phyloP scores from a whole-genome alignment of 768 basidiomycete species.

The Fomitopsis pulvina region DNA sequence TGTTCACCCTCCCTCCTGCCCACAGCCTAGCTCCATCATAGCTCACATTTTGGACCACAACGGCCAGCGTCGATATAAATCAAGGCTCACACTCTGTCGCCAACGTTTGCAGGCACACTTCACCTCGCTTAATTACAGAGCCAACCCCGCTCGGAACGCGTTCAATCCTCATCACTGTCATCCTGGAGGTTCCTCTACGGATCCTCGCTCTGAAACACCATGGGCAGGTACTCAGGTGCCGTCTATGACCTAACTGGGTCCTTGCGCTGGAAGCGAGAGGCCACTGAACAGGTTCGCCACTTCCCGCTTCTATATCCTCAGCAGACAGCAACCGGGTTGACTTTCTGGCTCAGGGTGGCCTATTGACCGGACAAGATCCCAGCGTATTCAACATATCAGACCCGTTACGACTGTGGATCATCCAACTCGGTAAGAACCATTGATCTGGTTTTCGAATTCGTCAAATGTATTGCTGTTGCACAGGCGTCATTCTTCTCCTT shows the following conservation, averaged over 20 bases:
- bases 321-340: not conserved
- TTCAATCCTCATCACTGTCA: no score
- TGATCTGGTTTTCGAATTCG: not conserved
- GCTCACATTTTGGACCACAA: no score
- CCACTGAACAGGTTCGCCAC: conserved; percentile 28
- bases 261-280: conserved; percentile 9
- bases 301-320: not conserved
- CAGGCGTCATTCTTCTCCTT: conserved; percentile 77
- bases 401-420: conserved; percentile 72
- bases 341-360: conserved; percentile 47
- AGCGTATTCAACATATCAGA: conserved; percentile 54
- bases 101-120: not conserved
- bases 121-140: not conserved
- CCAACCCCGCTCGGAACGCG: no score
- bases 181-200: not conserved
- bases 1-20: no score
- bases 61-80: no score
- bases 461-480: not conserved
- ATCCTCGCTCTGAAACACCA: conserved; percentile 3
- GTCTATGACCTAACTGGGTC: conserved; percentile 9
- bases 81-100: no score
- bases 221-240: conserved; percentile 11
- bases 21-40: no score
- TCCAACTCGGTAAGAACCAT: conserved; percentile 55
- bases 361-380: conserved; percentile 73